A percentile compares a stretch with the other conserved stretches of the same genome.
Conservation (phyloP, 345 rosid genomes). For the Salix dunnii region DNA sequence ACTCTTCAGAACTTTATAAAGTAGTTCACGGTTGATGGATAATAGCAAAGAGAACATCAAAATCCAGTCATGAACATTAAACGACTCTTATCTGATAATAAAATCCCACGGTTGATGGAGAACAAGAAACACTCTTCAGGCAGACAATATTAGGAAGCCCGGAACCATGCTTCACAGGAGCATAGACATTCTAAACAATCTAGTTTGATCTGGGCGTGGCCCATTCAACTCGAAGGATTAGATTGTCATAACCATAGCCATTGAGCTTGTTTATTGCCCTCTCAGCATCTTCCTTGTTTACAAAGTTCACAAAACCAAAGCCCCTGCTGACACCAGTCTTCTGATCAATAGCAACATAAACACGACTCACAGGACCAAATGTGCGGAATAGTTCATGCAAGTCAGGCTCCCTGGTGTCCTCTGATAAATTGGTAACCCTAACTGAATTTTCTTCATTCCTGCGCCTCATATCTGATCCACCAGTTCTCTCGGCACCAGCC, state of each 20-base stretch:
- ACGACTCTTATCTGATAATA: not conserved
- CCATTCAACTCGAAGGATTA: slow-evolving; percentile 92
- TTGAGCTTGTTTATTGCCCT: slow-evolving; percentile 82
- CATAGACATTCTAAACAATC: not conserved
- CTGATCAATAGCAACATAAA: slow-evolving; percentile 84
- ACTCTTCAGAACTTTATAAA: not conserved
- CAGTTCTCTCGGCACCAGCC: slow-evolving; percentile 59
- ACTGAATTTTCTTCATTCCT: slow-evolving; percentile 94
- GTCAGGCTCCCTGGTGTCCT: slow-evolving; percentile 83
- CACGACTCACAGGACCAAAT: slow-evolving; percentile 77
- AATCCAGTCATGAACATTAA: not conserved
- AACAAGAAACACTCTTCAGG: not conserved
- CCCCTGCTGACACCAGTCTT: slow-evolving; percentile 86
- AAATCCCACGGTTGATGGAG: not conserved
- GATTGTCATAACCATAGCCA: slow-evolving; percentile 91
- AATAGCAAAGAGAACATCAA: not conserved
- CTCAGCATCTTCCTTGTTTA: slow-evolving; percentile 81
- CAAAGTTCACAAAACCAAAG: slow-evolving; percentile 85
- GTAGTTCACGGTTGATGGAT: not conserved
- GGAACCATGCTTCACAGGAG: not conserved
- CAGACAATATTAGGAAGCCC: not conserved
- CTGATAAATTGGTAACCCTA: slow-evolving; percentile 75
- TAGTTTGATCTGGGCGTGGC: slow-evolving; percentile 80
- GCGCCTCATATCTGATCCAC: slow-evolving; percentile 80
- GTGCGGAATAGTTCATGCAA: slow-evolving; percentile 80